Conservation (phyloP, 2,329 filamentous ascomycete species). For the Fusarium proliferatum region DNA sequence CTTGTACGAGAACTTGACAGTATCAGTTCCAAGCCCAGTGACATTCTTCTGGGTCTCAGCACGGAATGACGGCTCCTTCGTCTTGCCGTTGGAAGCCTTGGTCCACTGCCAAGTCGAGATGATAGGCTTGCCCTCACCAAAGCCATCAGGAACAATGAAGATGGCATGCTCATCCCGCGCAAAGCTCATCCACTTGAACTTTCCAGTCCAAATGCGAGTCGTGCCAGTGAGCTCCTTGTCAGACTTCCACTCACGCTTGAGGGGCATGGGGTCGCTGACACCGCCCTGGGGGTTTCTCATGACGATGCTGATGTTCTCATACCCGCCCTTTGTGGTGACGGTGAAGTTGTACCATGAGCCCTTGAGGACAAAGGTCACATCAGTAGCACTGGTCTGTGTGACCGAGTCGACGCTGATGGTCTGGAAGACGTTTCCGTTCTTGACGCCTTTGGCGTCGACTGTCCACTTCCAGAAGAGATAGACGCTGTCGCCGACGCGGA, state of each 20-base stretch:
- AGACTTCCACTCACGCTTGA: conserved; percentile 27
- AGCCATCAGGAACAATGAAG: conserved; percentile 35
- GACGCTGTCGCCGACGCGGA: conserved; percentile 33
- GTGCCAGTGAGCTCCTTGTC: conserved; percentile 3
- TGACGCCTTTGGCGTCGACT: not conserved
- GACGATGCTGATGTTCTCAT: conserved; percentile 19
- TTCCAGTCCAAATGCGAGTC: conserved; percentile 35
- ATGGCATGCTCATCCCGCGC: conserved; percentile 28
- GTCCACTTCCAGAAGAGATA: conserved; percentile 42
- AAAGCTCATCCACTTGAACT: conserved; percentile 28
- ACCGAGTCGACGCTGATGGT: conserved; percentile 14
- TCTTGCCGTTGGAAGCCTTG: not conserved
- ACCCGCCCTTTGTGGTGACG: conserved; percentile 20
- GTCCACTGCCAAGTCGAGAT: conserved; percentile 37
- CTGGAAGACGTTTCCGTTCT: conserved; percentile 35
- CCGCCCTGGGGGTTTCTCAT: conserved; percentile 17
- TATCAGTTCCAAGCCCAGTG: not conserved
- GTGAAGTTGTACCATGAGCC: conserved; percentile 14
- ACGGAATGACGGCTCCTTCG: conserved; percentile 14
- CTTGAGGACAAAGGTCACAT: conserved; percentile 20
- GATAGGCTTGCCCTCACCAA: conserved; percentile 34
- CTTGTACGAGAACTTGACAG: conserved; percentile 14
- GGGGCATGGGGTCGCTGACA: not conserved
- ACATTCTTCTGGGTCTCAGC: not conserved
- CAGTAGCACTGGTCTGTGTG: not conserved